Base-by-base conservation (phyloP, 805 yeast species). In the Saccharomycopsis guyanensis region DNA sequence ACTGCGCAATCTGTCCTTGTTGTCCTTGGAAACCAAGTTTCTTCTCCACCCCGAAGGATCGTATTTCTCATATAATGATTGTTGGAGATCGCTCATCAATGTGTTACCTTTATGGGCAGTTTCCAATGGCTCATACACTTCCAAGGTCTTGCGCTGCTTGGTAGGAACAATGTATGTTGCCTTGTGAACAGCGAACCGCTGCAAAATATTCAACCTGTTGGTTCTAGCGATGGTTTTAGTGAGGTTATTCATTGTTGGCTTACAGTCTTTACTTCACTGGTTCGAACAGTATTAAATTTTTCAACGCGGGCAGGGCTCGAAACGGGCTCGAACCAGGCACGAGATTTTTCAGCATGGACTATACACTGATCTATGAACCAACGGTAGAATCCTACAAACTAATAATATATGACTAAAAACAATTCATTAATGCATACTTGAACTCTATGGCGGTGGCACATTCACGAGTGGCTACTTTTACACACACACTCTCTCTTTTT, bases 1-100 rank as follows among this genome's bases (percentile, higher is more conserved):
- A 0, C 94, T 75, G 46, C 86, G 72, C 25, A 89, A 66, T 3
- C 27, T 18, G 20, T 71, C 71, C 5, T 73, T 64, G 44, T 70
- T 69, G 19, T 60, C 53, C 24, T 68, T 66, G 46, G 72, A 66
- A 25, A 86, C 65, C 40, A 82, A 62, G 19, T 71, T 68, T 42
- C 80, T 68, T 64, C 85, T 82, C 66, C 71, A 66, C 3, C 91
- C 93, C 2, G 74, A 66, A 15, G 87, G 82, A 60, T 89, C 97
- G 51, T 83, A 73, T 53, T 70, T 73, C 29, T 65, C 62, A 39
- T 73, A 70, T 50, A 82, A 72, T 53, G 76, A 75, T 46, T 70
- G 61, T 46, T 72, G 72, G 50, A 78, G 62, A 2, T 45, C 35
- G 12, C 29, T 25, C 42, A 51, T 36, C 13, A 51, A 37, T 23